Conservation (phyloP, 2,329 filamentous ascomycete species). For the Alternaria sp. region DNA sequence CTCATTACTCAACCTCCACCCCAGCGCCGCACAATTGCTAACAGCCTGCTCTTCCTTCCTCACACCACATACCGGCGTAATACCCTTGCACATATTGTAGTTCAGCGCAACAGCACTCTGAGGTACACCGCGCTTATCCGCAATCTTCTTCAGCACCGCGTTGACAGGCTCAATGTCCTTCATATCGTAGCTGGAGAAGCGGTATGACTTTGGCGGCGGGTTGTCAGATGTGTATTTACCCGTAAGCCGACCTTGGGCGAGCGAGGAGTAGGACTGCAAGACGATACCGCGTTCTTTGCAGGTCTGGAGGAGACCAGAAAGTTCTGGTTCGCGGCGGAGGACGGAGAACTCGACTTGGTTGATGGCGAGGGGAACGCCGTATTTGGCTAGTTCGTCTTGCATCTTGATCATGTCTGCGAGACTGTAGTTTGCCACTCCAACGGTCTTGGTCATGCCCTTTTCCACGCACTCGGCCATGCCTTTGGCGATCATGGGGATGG, state of each 20-base stretch:
- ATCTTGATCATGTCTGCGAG: neutral
- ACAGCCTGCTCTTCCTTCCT: conserved; percentile 51
- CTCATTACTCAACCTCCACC: conserved; percentile 51
- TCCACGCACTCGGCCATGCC: conserved; percentile 1
- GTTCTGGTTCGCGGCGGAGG: conserved; percentile 52
- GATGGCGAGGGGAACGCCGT: conserved; percentile 47
- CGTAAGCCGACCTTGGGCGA: conserved; percentile 46
- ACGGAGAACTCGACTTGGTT: conserved; percentile 56
- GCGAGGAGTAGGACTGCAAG: conserved; percentile 52
- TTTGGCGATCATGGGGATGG: neutral
- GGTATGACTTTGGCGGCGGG: conserved; percentile 45
- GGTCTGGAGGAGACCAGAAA: conserved; percentile 48
- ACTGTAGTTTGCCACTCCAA: neutral
- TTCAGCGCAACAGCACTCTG: conserved; percentile 53
- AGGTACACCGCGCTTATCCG: conserved; percentile 41
- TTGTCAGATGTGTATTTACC: conserved; percentile 46
- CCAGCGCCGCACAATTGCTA: conserved; percentile 49
- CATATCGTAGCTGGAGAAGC: conserved; percentile 54
- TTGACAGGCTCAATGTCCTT: conserved; percentile 50
- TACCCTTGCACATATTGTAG: conserved; percentile 54
- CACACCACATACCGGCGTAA: conserved; percentile 52
- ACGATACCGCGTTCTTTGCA: conserved; percentile 48
- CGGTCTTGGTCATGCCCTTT: neutral
- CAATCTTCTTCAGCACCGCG: conserved; percentile 45
- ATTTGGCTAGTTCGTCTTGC: neutral